Conservation (phyloP, 148 eudicot genomes). For the Vaccinium myrtillus region DNA sequence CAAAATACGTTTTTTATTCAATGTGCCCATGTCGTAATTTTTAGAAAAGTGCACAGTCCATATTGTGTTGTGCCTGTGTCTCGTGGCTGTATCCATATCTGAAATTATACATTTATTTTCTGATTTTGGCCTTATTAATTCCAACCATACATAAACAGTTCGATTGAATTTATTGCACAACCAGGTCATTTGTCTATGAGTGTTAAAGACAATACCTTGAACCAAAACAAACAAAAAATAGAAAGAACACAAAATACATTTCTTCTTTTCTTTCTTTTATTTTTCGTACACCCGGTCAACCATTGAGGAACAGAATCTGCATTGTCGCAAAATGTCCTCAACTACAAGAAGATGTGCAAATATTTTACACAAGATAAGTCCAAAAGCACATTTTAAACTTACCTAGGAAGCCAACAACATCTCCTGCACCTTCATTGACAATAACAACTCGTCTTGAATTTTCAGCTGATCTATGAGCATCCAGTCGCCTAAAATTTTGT, state of each 20-base stretch:
- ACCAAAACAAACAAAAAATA: constrained; percentile 1
- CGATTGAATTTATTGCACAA: neutral
- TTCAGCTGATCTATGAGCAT: constrained; percentile 22
- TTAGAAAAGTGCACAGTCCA: neutral
- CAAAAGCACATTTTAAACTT: constrained; percentile 14
- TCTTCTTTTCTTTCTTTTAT: neutral
- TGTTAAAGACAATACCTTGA: neutral
- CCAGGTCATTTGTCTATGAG: neutral
- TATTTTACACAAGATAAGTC: neutral
- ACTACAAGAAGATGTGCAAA: neutral
- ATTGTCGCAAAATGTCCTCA: neutral
- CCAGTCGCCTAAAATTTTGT: constrained; percentile 10
- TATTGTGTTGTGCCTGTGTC: neutral
- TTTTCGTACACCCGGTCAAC: neutral
- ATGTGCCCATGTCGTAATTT: neutral
- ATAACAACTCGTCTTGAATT: constrained; percentile 53
- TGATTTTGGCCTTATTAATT: neutral
- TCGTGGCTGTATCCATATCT: neutral
- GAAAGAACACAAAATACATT: neutral
- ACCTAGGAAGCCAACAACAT: constrained; percentile 79
- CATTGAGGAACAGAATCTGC: neutral
- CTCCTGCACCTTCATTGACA: constrained; percentile 93
- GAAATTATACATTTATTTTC: neutral
- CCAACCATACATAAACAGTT: neutral
- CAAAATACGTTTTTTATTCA: neutral